Evolutionary conservation across 1,284 basidiomycete species (phyloP).

Genomic region (Apiotrichum domesticum): DNA sequence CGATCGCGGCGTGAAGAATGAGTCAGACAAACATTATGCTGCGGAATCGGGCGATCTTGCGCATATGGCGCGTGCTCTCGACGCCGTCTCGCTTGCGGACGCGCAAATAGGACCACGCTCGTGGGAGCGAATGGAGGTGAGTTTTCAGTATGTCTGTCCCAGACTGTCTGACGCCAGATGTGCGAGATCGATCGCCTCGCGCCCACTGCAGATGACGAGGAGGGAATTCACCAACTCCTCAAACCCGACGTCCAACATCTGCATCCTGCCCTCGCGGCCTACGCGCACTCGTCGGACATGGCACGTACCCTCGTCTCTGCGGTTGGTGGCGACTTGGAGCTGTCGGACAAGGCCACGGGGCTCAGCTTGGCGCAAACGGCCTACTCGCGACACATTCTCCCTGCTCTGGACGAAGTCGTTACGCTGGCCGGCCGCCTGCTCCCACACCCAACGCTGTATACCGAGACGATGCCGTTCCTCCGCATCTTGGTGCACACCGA

Average conservation of each 20-base stretch:
- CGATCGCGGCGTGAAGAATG: conserved; percentile 12
- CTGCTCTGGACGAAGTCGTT: conserved; percentile 50
- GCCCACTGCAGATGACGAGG: conserved; percentile 55
- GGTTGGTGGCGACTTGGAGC: conserved; percentile 15
- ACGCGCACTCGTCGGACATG: conserved; percentile 21
- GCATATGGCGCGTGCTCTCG: conserved; percentile 14
- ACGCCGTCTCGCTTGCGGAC: conserved; percentile 51
- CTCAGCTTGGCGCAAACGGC: conserved; percentile 17
- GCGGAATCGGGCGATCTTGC: neutral
- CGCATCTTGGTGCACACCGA: conserved; percentile 63
- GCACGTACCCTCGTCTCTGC: conserved; percentile 34
- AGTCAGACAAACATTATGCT: neutral
- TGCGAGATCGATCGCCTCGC: conserved; percentile 43
- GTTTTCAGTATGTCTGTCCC: neutral
- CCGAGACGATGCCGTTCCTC: conserved; percentile 69
- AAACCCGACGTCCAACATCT: conserved; percentile 37
- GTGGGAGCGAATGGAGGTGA: conserved; percentile 51
- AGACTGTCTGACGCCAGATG: conserved; percentile 29
- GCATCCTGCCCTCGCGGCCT: conserved; percentile 20
- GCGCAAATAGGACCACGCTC: conserved; percentile 50
- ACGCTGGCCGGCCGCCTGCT: conserved; percentile 45
- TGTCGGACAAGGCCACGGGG: neutral
- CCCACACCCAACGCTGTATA: conserved; percentile 51
- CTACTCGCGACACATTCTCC: conserved; percentile 39
- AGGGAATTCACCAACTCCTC: conserved; percentile 53